Conservation (phyloP, 305 asterid species). For the Fraxinus nigra region DNA sequence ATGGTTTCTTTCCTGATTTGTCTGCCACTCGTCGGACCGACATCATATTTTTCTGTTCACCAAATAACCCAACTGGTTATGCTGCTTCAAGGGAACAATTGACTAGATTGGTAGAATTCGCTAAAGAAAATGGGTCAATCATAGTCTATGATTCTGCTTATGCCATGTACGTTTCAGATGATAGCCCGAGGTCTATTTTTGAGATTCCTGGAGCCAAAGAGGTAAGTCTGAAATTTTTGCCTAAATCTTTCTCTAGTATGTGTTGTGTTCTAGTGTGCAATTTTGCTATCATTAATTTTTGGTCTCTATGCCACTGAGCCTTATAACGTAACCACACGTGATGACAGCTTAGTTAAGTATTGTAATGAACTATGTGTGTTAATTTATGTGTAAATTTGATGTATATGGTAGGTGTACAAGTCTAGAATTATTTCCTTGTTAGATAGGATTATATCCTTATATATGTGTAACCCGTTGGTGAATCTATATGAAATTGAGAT, state of each 20-base stretch:
- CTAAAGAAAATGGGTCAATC: conserved; percentile 88
- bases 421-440: background rate
- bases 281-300: background rate
- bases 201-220: conserved; percentile 98
- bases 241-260: background rate
- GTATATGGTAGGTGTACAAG: background rate
- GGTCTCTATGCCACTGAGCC: background rate
- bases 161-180: conserved; percentile 93
- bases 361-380: background rate
- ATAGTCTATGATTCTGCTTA: conserved; percentile 92
- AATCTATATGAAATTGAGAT: background rate
- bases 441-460: background rate
- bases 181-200: conserved; percentile 84
- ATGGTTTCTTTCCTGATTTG: conserved; percentile 84
- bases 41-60: conserved; percentile 83
- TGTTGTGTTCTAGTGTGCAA: background rate
- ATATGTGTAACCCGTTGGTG: background rate
- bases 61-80: conserved; percentile 91
- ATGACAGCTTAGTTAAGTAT: background rate
- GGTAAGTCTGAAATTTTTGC: conserved; percentile 36
- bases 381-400: background rate
- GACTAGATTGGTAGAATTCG: conserved; percentile 79
- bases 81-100: conserved; percentile 93
- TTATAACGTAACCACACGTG: background rate
- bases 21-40: conserved; percentile 60